Conservation (phyloP, 768 basidiomycete genomes). For the Mrakia blollopis region DNA sequence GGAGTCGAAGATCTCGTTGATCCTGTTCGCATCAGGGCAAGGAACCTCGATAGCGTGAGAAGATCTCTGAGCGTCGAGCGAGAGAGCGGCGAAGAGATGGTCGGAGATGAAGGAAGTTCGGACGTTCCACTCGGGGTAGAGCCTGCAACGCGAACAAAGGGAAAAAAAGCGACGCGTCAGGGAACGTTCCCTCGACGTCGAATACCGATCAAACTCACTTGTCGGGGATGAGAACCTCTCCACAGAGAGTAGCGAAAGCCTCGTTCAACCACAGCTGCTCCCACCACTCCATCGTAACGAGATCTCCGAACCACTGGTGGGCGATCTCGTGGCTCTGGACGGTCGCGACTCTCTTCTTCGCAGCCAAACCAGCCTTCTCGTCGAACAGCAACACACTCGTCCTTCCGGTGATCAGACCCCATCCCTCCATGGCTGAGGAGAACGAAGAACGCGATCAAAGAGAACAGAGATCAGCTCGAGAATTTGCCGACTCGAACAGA, state of each 20-base stretch:
- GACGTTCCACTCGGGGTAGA: constrained; percentile 73
- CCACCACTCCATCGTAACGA: constrained; percentile 94
- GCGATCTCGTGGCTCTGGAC: constrained; percentile 79
- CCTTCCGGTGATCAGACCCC: constrained; percentile 83
- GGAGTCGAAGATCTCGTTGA: constrained; percentile 78
- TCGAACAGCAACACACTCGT: constrained; percentile 76
- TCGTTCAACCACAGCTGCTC: constrained; percentile 55
- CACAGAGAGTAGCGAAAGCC: constrained; percentile 63
- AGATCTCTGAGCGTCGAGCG: constrained; percentile 74
- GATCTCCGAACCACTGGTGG: constrained; percentile 55
- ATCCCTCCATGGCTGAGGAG: constrained; percentile 29
- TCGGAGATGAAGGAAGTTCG: constrained; percentile 71
- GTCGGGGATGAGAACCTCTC: constrained; percentile 38
- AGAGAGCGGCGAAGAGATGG: constrained; percentile 64
- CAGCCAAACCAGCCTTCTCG: constrained; percentile 63
- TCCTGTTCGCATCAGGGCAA: constrained; percentile 77
- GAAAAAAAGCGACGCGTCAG: background rate
- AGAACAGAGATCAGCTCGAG: too few species aligned
- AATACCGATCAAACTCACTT: background rate
- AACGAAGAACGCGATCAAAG: too few species aligned
- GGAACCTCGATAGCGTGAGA: constrained; percentile 92
- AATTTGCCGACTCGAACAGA: background rate
- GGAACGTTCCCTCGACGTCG: background rate
- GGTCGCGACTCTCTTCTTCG: constrained; percentile 71
- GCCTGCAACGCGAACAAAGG: background rate